Conservation (phyloP, 176 grass and related monocot genomes). For the Hordeum marinum region DNA sequence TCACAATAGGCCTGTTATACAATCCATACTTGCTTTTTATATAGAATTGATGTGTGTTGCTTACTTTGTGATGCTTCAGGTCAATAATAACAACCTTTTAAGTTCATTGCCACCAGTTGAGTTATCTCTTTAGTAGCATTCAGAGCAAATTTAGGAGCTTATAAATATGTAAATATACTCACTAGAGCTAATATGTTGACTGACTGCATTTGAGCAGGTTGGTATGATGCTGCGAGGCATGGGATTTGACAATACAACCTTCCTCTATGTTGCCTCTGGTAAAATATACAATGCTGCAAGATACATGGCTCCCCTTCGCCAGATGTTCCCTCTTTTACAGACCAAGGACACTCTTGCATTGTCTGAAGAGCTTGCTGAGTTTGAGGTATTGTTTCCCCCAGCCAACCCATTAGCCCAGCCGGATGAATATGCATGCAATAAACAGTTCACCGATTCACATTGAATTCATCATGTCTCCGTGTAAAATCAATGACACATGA, state of each 20-base stretch:
- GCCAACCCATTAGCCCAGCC: not conserved
- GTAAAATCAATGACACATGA: too few relatives aligned
- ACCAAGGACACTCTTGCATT: constrained; percentile 82
- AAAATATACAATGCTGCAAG: constrained; percentile 85
- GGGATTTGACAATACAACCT: constrained; percentile 81
- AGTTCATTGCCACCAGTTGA: not conserved
- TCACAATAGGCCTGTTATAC: not conserved
- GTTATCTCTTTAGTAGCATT: not conserved
- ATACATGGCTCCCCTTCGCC: constrained; percentile 79
- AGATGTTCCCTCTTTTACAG: constrained; percentile 83
- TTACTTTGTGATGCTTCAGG: not conserved
- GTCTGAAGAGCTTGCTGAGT: constrained; percentile 74
- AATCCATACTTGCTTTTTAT: not conserved
- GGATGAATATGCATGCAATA: constrained; percentile 1
- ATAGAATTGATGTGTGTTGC: not conserved
- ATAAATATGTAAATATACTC: not conserved
- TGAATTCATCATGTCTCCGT: not conserved
- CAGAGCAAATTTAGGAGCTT: not conserved
- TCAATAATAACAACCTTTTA: not conserved
- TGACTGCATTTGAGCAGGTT: constrained; percentile 50
- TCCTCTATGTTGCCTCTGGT: constrained; percentile 87
- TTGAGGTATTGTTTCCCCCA: constrained; percentile 50
- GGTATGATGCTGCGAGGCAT: constrained; percentile 98
- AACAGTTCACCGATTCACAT: not conserved
- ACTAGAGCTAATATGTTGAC: not conserved